These are phyloP conservation scores for Colletotrichum camelliae DNA, from an alignment of 2,329 filamentous ascomycete species.

Conservation along the genomic window DNA sequence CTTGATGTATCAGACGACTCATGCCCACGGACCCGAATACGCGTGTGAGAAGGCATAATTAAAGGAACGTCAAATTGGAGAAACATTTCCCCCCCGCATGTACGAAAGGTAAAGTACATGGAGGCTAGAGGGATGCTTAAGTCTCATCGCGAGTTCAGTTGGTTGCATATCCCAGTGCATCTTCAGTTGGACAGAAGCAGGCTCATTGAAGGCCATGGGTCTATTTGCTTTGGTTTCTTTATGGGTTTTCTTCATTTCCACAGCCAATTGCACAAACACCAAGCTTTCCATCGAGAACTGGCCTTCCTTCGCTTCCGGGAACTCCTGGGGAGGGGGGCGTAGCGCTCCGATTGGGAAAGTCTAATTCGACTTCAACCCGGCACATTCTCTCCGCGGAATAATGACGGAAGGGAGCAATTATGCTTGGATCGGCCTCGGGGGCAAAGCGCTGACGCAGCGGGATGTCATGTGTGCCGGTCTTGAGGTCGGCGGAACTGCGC, in stretches of 20 bases:
- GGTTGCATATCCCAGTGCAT: not conserved
- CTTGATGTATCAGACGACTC: conserved; percentile 13
- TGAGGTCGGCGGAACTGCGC: not conserved
- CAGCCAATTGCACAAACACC: not conserved
- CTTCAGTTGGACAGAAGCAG: not conserved
- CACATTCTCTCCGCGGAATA: not conserved
- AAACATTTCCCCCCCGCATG: not conserved
- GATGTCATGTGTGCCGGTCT: not conserved
- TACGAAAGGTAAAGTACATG: not conserved
- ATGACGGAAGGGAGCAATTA: not conserved
- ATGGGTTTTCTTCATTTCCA: not conserved
- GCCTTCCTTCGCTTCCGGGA: not conserved
- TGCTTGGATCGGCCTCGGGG: not conserved
- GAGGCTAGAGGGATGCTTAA: not conserved
- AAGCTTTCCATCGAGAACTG: not conserved
- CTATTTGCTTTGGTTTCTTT: not conserved
- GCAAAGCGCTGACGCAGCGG: not conserved
- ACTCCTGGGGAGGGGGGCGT: too few relatives aligned
- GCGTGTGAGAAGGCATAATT: not conserved
- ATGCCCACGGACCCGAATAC: conserved; percentile 9
- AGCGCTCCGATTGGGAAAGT: not conserved
- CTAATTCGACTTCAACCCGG: not conserved
- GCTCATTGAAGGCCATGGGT: not conserved
- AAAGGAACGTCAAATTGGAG: not conserved
- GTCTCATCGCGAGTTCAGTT: not conserved